Base-by-base conservation (phyloP, 257 asterid genomes). In the Solanum clarkiae region DNA sequence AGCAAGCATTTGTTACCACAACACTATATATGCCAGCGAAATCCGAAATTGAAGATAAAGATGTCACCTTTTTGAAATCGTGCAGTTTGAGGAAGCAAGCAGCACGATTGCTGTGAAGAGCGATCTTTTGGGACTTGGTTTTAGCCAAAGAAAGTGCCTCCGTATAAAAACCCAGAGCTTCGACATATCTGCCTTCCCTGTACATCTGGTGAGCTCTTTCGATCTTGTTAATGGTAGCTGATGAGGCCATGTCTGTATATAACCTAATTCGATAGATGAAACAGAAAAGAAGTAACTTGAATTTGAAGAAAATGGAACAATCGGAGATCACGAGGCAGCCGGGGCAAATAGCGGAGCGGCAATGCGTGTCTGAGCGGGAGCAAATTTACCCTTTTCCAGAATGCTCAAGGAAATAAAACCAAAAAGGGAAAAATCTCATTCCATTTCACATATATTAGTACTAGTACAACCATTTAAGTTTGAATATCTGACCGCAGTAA, bases 21-120 rank as follows among this genome's bases (percentile, higher is more conserved):
- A n/a, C 68, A 60, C 68, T 10, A 4, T 60, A 4, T 4, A 36
- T 36, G 4, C 42, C 6, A 36, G 42, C 42, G 42, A 36, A 36
- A 4, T 36, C 6, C 0, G 42, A 36, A 36, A 36, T 5, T 36
- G 83, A 68, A 77, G 62, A 10, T 7, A 82, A n/a, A 36, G 10
- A 69, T 5, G 8, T 1, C 5, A 97, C 99, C 99, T 92, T 93
- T 77, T 86, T 89, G 92, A 97, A 97, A 86, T 89, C 90, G 84
- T 93, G 98, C 86, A 97, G 98, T 87, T 94, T 94, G 84, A 97
- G 92, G 86, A 82, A 94, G 89, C 99, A 97, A 75, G 99, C 99
- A 86, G 99, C 99, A 16, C 98, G 98, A 86, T 97, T 97, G 89
- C 99, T 97, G 88, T 97, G 99, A 66, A 97, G 97, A 32, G 99